A percentile compares a stretch with the other conserved stretches of the same genome.
These are phyloP conservation scores for Cajanus cajan DNA, from an alignment of 306 rosid genomes.

Conservation along the genomic window DNA sequence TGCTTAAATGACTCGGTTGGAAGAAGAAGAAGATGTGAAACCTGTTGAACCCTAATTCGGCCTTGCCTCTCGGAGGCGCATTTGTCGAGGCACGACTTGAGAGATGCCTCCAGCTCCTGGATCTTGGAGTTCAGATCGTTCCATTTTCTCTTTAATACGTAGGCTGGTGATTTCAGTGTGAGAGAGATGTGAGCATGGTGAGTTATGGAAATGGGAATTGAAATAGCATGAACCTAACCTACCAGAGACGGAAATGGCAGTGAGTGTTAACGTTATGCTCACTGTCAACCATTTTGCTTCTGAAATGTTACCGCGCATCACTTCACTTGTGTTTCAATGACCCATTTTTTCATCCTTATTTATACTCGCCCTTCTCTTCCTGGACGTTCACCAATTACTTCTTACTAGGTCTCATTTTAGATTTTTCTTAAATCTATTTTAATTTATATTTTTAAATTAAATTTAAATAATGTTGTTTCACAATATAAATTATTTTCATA, in stretches of 20 bases:
- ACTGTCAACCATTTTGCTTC: constrained; percentile 36
- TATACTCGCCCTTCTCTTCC: neutral
- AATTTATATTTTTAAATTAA: too few relatives aligned
- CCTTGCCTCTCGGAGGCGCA: constrained; percentile 85
- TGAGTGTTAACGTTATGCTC: constrained; percentile 41
- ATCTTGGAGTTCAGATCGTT: constrained; percentile 57
- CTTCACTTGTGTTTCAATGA: neutral
- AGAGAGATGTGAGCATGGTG: neutral
- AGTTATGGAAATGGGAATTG: neutral
- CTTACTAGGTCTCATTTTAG: too few relatives aligned
- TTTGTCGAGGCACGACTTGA: constrained; percentile 50
- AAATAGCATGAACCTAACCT: neutral
- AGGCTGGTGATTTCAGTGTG: constrained; percentile 36
- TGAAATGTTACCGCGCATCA: neutral
- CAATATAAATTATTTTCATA: too few relatives aligned
- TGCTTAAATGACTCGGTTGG: neutral
- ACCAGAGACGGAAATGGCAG: constrained; percentile 63
- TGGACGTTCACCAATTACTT: neutral
- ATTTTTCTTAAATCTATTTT: too few relatives aligned
- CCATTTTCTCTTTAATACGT: constrained; percentile 48
- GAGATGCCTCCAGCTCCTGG: constrained; percentile 59
- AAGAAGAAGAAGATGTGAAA: neutral
- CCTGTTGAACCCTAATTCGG: constrained; percentile 95
- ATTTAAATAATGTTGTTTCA: too few relatives aligned
- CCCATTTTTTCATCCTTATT: neutral